Base-by-base conservation (phyloP, 108 stramenopile genomes). In the Schizochytrium sp. region DNA sequence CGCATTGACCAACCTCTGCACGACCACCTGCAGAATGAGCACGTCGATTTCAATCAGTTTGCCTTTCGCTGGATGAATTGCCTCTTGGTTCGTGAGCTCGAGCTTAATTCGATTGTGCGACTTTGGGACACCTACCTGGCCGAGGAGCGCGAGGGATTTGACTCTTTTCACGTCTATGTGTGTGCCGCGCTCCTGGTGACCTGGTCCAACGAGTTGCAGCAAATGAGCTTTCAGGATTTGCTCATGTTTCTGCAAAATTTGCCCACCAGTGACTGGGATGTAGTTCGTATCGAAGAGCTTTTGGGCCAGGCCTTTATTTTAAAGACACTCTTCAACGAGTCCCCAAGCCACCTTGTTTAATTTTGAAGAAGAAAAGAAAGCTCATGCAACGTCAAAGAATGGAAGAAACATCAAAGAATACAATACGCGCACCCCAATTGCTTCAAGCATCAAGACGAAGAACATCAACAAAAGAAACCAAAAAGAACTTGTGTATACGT, bases 41-140 rank as follows among this genome's bases (percentile, higher is more conserved):
- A 93, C 5, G 93, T 92, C 45, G 95, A 96, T 8, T 94, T 99
- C 72, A 93, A 98, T 59, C 98, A 99, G 91, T 98, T 99, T 90
- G 95, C 97, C 72, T 98, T 99, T 92, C 97, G 97, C 72, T 99
- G 99, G 99, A 99, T 99, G 97, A 99, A 99, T 93, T 99, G 98
- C 90, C 90, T 99, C 59, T 92, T 99, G 83, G 87, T 98, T 72
- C 91, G 99, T 41, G 99, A 99, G 88, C 96, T 99, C 87, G 92
- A 93, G 58, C 87, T 97, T 53, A 44, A 76, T 60, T 94, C 95
- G 90, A 94, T 97, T 45, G 90, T 96, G 57, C 94, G 98, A 51
- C 89, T 98, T 72, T 98, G 97, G 97, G 98, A 98, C 91, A 96
- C 97, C 4, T 97, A 97, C 90, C 91, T 98, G 45, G 92, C 94